A percentile compares a stretch with the other conserved stretches of the same genome.
Evolutionary conservation across 306 rosid genomes (phyloP).

Genomic region (Cicer arietinum): DNA sequence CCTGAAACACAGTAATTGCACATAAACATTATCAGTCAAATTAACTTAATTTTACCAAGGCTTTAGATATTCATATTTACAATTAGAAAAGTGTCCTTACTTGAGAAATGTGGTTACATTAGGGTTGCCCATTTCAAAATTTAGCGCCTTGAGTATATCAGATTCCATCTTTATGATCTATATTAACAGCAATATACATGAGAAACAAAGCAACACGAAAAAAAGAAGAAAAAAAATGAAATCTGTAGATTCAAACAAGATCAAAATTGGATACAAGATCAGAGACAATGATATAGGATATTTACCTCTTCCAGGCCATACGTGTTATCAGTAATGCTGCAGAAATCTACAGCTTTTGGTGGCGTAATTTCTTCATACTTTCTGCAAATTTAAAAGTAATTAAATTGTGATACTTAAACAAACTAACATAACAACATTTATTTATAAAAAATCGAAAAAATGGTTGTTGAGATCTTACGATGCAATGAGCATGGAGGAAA

Average conservation of each 20-base stretch:
- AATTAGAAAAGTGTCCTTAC: constrained; percentile 38
- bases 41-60: not conserved
- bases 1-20: constrained; percentile 38
- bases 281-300: not conserved
- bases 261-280: too few species aligned
- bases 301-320: constrained; percentile 63
- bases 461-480: constrained; percentile 58
- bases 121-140: constrained; percentile 82
- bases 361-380: constrained; percentile 91
- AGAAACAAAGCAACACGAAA: not conserved
- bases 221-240: not conserved
- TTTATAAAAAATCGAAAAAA: not conserved
- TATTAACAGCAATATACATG: not conserved
- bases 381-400: constrained; percentile 43
- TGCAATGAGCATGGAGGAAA: constrained; percentile 84
- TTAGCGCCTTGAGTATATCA: constrained; percentile 63
- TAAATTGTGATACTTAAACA: not conserved
- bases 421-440: not conserved
- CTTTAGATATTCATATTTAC: not conserved
- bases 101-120: constrained; percentile 71
- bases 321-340: constrained; percentile 75
- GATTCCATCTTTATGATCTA: constrained; percentile 87
- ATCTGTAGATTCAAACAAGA: not conserved
- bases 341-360: constrained; percentile 73
- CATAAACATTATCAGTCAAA: not conserved